Conservation (phyloP, 495 filamentous ascomycete species). For the Apodospora peruviana region DNA sequence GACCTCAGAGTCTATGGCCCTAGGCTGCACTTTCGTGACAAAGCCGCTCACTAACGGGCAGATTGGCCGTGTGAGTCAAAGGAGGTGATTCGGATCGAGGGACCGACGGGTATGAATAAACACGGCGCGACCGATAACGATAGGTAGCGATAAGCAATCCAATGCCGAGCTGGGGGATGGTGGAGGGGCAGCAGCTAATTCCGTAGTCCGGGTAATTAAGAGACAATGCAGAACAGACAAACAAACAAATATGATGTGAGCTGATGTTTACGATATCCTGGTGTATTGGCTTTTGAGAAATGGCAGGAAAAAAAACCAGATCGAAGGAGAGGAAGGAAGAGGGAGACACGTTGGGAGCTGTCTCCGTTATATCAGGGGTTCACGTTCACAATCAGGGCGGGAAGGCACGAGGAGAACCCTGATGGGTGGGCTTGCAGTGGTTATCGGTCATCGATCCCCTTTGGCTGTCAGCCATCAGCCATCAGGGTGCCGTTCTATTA, state of each 20-base stretch:
- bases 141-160: not conserved
- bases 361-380: not conserved
- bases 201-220: not conserved
- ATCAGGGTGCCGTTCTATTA: not conserved
- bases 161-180: not conserved
- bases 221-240: not conserved
- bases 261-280: too few relatives aligned
- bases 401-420: not conserved
- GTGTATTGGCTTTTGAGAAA: too few relatives aligned
- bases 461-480: not conserved
- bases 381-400: not conserved
- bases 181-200: not conserved
- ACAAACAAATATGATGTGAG: too few relatives aligned
- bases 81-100: not conserved
- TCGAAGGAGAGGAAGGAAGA: not conserved
- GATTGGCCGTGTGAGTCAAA: slow-evolving; percentile 7
- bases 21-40: too few relatives aligned
- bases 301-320: not conserved
- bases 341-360: not conserved
- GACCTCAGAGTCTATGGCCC: too few relatives aligned
- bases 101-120: not conserved
- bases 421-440: not conserved
- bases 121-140: not conserved
- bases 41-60: not conserved
- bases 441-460: too few relatives aligned